Evolutionary conservation across 2,329 filamentous ascomycete genomes (phyloP).

Genomic region (Annulohypoxylon truncatum): DNA sequence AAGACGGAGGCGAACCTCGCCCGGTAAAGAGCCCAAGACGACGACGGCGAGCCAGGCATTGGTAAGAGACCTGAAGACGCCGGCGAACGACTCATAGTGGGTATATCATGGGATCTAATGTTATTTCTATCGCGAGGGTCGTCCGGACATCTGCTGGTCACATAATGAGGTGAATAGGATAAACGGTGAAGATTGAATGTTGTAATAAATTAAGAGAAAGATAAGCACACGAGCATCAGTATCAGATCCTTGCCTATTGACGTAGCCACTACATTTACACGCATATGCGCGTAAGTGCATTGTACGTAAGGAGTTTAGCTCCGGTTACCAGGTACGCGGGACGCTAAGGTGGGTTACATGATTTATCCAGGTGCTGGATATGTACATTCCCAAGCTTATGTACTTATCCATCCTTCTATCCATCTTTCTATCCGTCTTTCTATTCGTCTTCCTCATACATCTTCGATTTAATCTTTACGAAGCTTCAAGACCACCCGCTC

Average conservation of each 20-base stretch:
- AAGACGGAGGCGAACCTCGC: conserved; percentile 73
- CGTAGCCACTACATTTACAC: neutral
- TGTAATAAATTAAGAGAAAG: neutral
- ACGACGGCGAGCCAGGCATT: conserved; percentile 67
- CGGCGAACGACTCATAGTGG: conserved; percentile 42
- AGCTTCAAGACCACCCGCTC: conserved; percentile 40
- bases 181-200: neutral
- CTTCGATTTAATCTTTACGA: conserved; percentile 7
- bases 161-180: neutral
- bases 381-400: neutral
- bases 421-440: neutral
- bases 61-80: conserved; percentile 58
- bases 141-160: neutral
- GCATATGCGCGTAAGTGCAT: conserved; percentile 17
- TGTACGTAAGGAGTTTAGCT: neutral
- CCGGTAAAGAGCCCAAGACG: conserved; percentile 80
- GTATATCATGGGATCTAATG: neutral
- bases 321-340: conserved; percentile 3
- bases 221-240: conserved; percentile 9
- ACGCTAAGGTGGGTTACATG: neutral
- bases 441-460: neutral
- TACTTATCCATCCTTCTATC: neutral
- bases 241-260: neutral
- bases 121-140: neutral
- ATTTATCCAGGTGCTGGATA: neutral